These are phyloP conservation scores for Emericellopsis terricola DNA, from an alignment of 495 filamentous ascomycete species.

Conservation along the genomic window DNA sequence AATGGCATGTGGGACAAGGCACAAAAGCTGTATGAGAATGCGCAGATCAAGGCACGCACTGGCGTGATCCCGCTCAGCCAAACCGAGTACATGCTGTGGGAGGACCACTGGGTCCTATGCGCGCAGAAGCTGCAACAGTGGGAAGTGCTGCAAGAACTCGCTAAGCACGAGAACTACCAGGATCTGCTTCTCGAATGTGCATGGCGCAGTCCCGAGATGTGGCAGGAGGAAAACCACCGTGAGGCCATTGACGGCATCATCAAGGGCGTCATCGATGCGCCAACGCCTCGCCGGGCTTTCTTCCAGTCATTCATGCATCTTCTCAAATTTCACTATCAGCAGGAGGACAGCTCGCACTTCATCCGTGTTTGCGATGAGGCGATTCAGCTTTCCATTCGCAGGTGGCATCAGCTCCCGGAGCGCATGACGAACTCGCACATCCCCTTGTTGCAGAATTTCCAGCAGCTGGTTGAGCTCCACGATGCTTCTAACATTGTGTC, in stretches of 20 bases:
- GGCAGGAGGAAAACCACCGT: constrained; percentile 66
- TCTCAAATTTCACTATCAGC: constrained; percentile 78
- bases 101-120: constrained; percentile 96
- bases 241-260: constrained; percentile 82
- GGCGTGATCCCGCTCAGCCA: constrained; percentile 88
- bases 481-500: constrained; percentile 91
- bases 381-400: constrained; percentile 87
- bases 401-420: constrained; percentile 92
- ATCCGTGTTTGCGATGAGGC: constrained; percentile 83
- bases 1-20: constrained; percentile 99
- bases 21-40: constrained; percentile 85
- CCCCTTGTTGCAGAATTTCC: constrained; percentile 90
- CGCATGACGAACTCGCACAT: constrained; percentile 92
- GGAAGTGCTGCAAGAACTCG: constrained; percentile 92
- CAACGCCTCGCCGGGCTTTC: constrained; percentile 81
- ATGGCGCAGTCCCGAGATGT: constrained; percentile 87
- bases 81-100: constrained; percentile 96
- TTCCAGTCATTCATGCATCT: constrained; percentile 97
- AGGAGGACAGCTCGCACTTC: constrained; percentile 65
- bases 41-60: constrained; percentile 90
- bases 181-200: constrained; percentile 89
- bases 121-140: constrained; percentile 97
- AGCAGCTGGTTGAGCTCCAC: constrained; percentile 94
- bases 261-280: constrained; percentile 91
- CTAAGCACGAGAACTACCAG: constrained; percentile 98